Evolutionary conservation across 2,329 filamentous ascomycete species (phyloP).

Genomic region (Epichloe glyceriae): DNA sequence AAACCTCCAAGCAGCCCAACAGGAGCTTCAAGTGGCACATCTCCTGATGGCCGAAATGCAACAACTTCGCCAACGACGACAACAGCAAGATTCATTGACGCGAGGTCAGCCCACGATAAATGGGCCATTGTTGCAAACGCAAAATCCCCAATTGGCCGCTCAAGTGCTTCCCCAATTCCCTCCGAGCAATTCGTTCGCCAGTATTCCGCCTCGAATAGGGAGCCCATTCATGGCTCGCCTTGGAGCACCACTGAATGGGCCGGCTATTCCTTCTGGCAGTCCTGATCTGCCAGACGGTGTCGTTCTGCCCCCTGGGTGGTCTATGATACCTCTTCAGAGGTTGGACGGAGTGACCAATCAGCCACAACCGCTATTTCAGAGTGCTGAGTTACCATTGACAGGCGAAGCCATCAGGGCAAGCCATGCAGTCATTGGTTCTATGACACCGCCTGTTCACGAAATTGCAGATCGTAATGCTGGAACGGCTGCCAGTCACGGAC

Average conservation of each 20-base stretch:
- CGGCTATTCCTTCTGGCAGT: conserved; percentile 46
- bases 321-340: conserved; percentile 47
- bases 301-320: conserved; percentile 52
- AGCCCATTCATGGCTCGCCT: conserved; percentile 35
- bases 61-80: conserved; percentile 44
- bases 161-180: conserved; percentile 11
- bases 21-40: conserved; percentile 57
- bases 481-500: not conserved
- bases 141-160: conserved; percentile 8
- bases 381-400: conserved; percentile 7
- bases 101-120: conserved; percentile 7
- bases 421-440: conserved; percentile 1
- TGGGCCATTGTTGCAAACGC: conserved; percentile 6
- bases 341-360: conserved; percentile 24
- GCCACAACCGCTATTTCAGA: conserved; percentile 9
- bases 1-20: conserved; percentile 46
- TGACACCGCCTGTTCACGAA: not conserved
- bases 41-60: conserved; percentile 54
- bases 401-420: conserved; percentile 8
- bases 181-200: conserved; percentile 11
- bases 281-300: conserved; percentile 50
- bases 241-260: conserved; percentile 28
- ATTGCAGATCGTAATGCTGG: not conserved
- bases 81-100: conserved; percentile 19
- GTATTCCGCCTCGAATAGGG: conserved; percentile 22